phyloP scores from a whole-genome alignment of 176 grass and related monocot genomes.

The Bolboschoenus planiculmis region DNA sequence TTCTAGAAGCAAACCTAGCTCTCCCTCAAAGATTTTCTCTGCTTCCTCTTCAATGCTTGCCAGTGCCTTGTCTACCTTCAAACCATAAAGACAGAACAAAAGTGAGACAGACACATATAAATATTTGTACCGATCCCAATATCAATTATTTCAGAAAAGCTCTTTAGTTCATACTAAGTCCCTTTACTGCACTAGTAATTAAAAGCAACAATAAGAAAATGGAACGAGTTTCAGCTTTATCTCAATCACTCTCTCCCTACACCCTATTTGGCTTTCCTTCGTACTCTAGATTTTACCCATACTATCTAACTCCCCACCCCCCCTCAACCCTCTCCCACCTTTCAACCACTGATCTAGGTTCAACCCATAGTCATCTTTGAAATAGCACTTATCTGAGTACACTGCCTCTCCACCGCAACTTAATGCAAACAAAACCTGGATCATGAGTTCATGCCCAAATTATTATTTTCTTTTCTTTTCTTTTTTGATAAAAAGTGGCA shows the following conservation, averaged over 20 bases:
- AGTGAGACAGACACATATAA: not conserved
- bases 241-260: not conserved
- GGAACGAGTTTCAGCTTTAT: not conserved
- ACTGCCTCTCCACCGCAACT: not conserved
- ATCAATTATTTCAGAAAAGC: not conserved
- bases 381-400: not conserved
- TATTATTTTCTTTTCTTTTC: not conserved
- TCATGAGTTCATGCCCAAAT: not conserved
- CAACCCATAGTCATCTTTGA: not conserved
- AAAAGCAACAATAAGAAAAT: not conserved
- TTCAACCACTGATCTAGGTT: not conserved
- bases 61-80: slow-evolving; percentile 87
- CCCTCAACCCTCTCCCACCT: not conserved
- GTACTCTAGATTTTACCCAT: not conserved
- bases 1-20: slow-evolving; percentile 71
- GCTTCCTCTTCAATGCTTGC: slow-evolving; percentile 97
- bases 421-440: not conserved
- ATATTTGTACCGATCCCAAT: not conserved
- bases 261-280: not conserved
- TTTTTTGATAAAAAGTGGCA: not conserved
- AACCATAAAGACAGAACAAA: slow-evolving; percentile 14
- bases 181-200: not conserved
- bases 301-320: not conserved
- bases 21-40: slow-evolving; percentile 80
- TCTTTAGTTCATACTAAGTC: not conserved